Evolutionary conservation across 306 rosid genomes (phyloP), one percentile per base, ranked within the genome.

Genomic region (Lablab purpureus): DNA sequence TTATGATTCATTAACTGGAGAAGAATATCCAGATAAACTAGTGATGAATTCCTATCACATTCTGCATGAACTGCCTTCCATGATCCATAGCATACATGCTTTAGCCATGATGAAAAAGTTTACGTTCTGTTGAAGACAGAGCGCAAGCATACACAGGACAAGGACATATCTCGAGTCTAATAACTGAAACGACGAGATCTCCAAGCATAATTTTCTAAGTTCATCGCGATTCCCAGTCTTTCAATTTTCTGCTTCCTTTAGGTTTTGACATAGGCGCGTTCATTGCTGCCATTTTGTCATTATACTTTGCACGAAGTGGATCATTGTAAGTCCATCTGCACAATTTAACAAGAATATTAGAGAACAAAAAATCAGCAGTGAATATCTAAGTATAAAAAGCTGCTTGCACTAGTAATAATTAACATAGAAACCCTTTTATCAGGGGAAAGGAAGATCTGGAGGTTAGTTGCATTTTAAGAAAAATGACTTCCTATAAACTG

Each of bases 271-370:
- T 86, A 27, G 96, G 85, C 0, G 90, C 88, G 21, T 95, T 87
- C 91, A 95, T 84, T 60, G 97, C 99, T 9, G 98, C 99, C 99
- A 95, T 95, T 86, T 90, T 95, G 15, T 89, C 94, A 22, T 90
- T 90, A 80, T 95, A 95, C 87, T 95, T 95, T 10, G 94, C 94
- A 12, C 98, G 97, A 60, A 95, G 99, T 78, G 99, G 97, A 76
- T 95, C 99, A 19, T 92, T 95, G 89, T 92, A 91, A 15, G 98
- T 95, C 99, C 99, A 95, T 62, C 99, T 94, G 93, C 82, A 89
- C 84, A 83, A 78, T 32, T 47, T 67, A 80, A 75, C 54, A 73
- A 40, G 10, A 70, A 45, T 22, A 59, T 75, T 67, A 79, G 84
- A 46, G 32, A 67, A 69, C 21, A 17, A 25, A 25, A 78, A 12